Percentiles rank a stretch among this genome's conserved stretches.
phyloP scores from a whole-genome alignment of 768 basidiomycete genomes.

The Fistulinella prunicolor region DNA sequence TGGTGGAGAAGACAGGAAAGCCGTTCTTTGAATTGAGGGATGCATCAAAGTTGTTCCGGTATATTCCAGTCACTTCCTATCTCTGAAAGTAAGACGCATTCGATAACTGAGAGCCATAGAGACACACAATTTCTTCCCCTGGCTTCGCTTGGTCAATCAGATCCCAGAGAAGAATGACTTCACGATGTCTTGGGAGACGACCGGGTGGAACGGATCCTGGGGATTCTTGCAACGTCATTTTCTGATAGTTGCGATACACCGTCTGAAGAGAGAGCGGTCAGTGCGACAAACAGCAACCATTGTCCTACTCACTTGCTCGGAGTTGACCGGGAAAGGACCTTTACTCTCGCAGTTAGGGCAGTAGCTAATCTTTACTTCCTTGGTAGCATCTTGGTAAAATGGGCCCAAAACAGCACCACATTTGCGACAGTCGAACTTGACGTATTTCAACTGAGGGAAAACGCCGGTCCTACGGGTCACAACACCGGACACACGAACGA shows the following conservation, averaged over 20 bases:
- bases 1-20: slow-evolving; percentile 98
- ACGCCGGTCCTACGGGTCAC: slow-evolving; percentile 95
- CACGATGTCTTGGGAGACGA: slow-evolving; percentile 93
- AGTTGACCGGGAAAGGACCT: slow-evolving; percentile 95
- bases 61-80: slow-evolving; percentile 96
- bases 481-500: slow-evolving; percentile 93
- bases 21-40: slow-evolving; percentile 98
- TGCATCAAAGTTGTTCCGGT: slow-evolving; percentile 98
- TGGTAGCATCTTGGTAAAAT: slow-evolving; percentile 95
- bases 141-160: slow-evolving; percentile 98
- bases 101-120: slow-evolving; percentile 3
- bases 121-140: slow-evolving; percentile 91
- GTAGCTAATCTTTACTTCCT: slow-evolving; percentile 91
- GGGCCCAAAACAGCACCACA: slow-evolving; percentile 94
- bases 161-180: slow-evolving; percentile 97
- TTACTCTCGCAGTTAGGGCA: slow-evolving; percentile 93
- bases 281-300: not conserved
- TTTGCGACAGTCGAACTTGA: slow-evolving; percentile 97
- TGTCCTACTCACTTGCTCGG: slow-evolving; percentile 70
- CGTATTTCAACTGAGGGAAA: slow-evolving; percentile 99
- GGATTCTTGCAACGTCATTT: slow-evolving; percentile 97
- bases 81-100: slow-evolving; percentile 7
- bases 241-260: slow-evolving; percentile 97
- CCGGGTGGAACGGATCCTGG: slow-evolving; percentile 98
- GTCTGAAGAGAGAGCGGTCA: slow-evolving; percentile 52